phyloP scores from a whole-genome alignment of 129 eudicot species.

The Dittrichia graveolens region DNA sequence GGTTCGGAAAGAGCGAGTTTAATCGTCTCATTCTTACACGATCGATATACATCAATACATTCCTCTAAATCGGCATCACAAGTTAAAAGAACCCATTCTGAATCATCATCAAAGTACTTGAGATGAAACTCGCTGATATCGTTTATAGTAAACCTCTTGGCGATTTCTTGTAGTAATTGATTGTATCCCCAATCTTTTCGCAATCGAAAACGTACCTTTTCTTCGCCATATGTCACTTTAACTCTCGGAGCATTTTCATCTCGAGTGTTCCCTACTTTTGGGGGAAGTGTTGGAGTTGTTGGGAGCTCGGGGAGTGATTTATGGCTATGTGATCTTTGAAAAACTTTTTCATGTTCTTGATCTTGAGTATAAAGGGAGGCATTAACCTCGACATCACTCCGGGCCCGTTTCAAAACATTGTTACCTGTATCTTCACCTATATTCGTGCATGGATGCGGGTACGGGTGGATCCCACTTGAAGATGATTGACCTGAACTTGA shows the following conservation, averaged over 20 bases:
- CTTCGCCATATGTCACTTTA: slow-evolving; percentile 79
- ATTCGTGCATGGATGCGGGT: slow-evolving; percentile 32
- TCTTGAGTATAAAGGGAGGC: slow-evolving; percentile 34
- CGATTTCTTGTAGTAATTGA: slow-evolving; percentile 55
- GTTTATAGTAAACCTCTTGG: slow-evolving; percentile 59
- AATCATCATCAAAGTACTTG: slow-evolving; percentile 92
- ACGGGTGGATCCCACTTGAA: slow-evolving; percentile 61
- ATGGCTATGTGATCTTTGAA: slow-evolving; percentile 67
- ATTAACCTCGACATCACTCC: slow-evolving; percentile 59
- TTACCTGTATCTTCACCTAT: slow-evolving; percentile 38
- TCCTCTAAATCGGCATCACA: slow-evolving; percentile 90
- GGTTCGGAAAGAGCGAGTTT: slow-evolving; percentile 57
- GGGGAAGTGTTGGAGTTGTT: slow-evolving; percentile 26
- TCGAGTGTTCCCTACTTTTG: slow-evolving; percentile 30
- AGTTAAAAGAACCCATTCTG: slow-evolving; percentile 87
- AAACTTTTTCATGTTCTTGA: slow-evolving; percentile 38
- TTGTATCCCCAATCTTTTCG: slow-evolving; percentile 57
- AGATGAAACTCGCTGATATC: slow-evolving; percentile 53
- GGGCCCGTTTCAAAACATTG: slow-evolving; percentile 48
- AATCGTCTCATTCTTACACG: slow-evolving; percentile 52
- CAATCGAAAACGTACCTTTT: slow-evolving; percentile 73
- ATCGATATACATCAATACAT: slow-evolving; percentile 65
- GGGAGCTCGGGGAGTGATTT: slow-evolving; percentile 43
- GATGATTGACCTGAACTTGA: slow-evolving; percentile 67
- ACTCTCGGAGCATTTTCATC: slow-evolving; percentile 48